Percentiles rank a stretch among this genome's conserved stretches.
These are phyloP conservation scores for Trichoderma virens DNA, from an alignment of 495 filamentous ascomycete genomes.

Conservation along the genomic window DNA sequence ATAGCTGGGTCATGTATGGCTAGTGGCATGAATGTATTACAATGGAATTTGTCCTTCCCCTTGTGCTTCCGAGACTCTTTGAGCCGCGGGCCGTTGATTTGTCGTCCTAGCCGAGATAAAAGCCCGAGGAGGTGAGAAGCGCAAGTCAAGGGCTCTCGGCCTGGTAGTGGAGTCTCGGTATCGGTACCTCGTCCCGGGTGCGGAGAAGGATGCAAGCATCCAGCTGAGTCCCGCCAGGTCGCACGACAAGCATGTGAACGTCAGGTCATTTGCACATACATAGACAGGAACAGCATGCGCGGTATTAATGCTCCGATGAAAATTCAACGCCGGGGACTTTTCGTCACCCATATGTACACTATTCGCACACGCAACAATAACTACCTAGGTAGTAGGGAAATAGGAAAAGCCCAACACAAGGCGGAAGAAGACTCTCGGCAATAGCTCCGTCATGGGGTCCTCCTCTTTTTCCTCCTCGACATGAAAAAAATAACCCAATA, in stretches of 20 bases:
- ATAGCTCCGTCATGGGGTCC: not conserved
- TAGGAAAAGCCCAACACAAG: not conserved
- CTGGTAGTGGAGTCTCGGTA: not conserved
- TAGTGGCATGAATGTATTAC: not conserved
- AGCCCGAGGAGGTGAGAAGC: not conserved
- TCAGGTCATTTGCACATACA: not conserved
- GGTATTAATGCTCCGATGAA: not conserved
- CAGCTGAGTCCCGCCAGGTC: not conserved
- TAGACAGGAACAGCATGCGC: not conserved
- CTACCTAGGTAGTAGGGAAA: not conserved
- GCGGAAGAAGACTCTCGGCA: not conserved
- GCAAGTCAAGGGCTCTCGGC: too few species aligned
- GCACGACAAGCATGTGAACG: not conserved
- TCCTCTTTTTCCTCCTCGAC: not conserved
- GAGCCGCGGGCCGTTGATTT: not conserved
- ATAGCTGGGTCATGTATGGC: not conserved
- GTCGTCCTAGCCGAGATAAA: not conserved
- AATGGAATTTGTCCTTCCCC: not conserved
- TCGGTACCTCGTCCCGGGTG: not conserved
- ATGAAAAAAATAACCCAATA: not conserved
- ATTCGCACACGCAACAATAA: too few species aligned
- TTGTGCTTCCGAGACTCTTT: not conserved
- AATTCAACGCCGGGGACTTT: conserved; percentile 4
- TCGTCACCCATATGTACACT: not conserved
- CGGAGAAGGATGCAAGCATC: not conserved